Evolutionary conservation across 1,284 basidiomycete species (phyloP), one percentile per base, ranked within the genome.

Genomic region (Ganoderma leucocontextum): DNA sequence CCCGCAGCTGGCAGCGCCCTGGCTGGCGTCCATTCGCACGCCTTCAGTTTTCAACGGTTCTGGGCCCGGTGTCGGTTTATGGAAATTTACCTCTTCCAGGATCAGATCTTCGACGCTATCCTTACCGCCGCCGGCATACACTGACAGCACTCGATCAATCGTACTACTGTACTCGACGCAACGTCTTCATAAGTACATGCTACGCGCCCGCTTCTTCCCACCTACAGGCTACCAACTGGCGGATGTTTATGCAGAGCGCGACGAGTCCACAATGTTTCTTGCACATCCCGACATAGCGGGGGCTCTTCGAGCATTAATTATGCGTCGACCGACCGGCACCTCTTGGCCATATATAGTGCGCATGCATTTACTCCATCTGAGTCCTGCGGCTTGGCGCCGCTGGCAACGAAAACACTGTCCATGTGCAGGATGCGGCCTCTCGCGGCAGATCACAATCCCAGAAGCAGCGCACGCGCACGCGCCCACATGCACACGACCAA

Each of bases 101-200:
- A 49, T 49, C 22, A 12, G 47, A 49, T 33, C 55, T 58, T 58
- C 55, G 55, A 29, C 29, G 29, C 35, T 1, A 15, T 7, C 22
- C 33, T 58, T 35, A n/a, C 33, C 29, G 55, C 55, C 33, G 29
- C 17, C 55, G 55, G 55, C 35, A 38, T 6, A 19, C 55, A 36
- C n/a, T n/a, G n/a, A n/a, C n/a, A n/a, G n/a, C n/a, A n/a, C n/a
- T n/a, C 55, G 15, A 17, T 15, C 17, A n/a, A 35, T 19, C 42
- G n/a, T n/a, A n/a, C n/a, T n/a, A n/a, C n/a, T n/a, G 42, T 49
- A 49, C 47, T 49, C 47, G 25, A 49, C 47, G 47, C 47, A 22
- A 49, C 22, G 29, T 29, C 29, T 29, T 29, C 29, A 29, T 29
- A 29, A 49, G 25, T 25, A 47, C 44, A n/a, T 47, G n/a, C n/a